Evolutionary conservation across 2,329 filamentous ascomycete genomes (phyloP).

Genomic region (Magnaporthales sp.): DNA sequence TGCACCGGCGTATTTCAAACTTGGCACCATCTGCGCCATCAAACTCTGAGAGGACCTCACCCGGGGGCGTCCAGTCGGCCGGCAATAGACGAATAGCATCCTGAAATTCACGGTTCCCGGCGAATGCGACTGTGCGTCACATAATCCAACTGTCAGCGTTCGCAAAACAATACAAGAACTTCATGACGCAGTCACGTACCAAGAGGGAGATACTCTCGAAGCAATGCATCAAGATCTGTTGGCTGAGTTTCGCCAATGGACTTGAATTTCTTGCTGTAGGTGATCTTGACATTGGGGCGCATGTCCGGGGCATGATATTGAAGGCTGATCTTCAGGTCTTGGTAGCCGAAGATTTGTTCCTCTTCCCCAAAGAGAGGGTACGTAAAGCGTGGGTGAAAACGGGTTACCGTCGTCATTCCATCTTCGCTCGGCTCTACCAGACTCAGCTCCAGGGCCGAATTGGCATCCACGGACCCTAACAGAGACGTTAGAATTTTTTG

Average conservation of each 20-base stretch:
- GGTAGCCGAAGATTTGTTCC: slow-evolving; percentile 85
- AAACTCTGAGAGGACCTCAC: slow-evolving; percentile 59
- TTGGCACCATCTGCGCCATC: slow-evolving; percentile 44
- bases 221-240: slow-evolving; percentile 55
- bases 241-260: slow-evolving; percentile 59
- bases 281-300: slow-evolving; percentile 64
- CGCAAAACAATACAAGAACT: slow-evolving; percentile 7
- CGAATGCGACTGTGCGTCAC: slow-evolving; percentile 49
- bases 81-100: slow-evolving; percentile 38
- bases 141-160: slow-evolving; percentile 2
- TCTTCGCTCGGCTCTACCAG: slow-evolving; percentile 42
- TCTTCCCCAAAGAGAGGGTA: slow-evolving; percentile 92
- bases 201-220: slow-evolving; percentile 59
- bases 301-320: slow-evolving; percentile 63
- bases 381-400: slow-evolving; percentile 80
- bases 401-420: slow-evolving; percentile 47
- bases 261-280: slow-evolving; percentile 63
- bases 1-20: slow-evolving; percentile 82
- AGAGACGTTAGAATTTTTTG: not conserved
- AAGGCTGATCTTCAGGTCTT: slow-evolving; percentile 67
- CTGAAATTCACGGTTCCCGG: slow-evolving; percentile 54
- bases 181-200: slow-evolving; percentile 33
- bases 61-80: slow-evolving; percentile 60
- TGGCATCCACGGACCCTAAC: slow-evolving; percentile 50
- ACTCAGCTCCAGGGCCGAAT: slow-evolving; percentile 53